These are phyloP conservation scores for Musa balbisiana DNA, from an alignment of 202 grass and related monocot genomes.

Conservation along the genomic window DNA sequence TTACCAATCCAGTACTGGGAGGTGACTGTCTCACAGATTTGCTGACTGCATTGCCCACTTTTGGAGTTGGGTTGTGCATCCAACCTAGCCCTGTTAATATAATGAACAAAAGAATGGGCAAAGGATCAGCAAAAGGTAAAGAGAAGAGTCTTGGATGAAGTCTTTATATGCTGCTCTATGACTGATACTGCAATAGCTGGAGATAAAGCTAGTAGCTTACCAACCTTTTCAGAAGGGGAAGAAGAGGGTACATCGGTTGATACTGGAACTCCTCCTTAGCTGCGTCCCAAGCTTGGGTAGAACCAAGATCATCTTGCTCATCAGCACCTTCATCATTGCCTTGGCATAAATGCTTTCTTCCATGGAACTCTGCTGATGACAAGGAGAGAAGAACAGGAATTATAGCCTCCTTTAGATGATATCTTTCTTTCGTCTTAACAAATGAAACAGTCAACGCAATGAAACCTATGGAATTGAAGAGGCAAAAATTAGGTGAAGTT, in stretches of 20 bases:
- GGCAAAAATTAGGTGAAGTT: no score
- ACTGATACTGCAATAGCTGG: neutral
- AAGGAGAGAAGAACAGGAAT: neutral
- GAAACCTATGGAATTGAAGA: no score
- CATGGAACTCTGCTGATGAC: neutral
- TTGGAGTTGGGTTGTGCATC: neutral
- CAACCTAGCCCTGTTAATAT: slow-evolving; percentile 2
- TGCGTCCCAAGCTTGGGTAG: neutral
- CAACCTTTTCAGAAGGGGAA: slow-evolving; percentile 7
- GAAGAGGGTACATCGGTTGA: neutral
- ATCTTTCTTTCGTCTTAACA: neutral
- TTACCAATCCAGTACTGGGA: slow-evolving; percentile 7
- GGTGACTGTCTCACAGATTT: slow-evolving; percentile 3
- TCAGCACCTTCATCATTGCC: slow-evolving; percentile 11
- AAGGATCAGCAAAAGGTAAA: no score
- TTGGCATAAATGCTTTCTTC: neutral
- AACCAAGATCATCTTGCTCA: neutral
- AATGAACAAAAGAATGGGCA: neutral
- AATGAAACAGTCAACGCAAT: no score
- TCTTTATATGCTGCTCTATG: neutral
- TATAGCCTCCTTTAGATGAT: neutral
- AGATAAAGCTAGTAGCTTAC: neutral
- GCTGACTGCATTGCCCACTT: neutral
- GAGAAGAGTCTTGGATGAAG: no score
- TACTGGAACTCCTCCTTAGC: neutral